phyloP scores from a whole-genome alignment of 495 filamentous ascomycete genomes.

The Trichoderma gamsii region DNA sequence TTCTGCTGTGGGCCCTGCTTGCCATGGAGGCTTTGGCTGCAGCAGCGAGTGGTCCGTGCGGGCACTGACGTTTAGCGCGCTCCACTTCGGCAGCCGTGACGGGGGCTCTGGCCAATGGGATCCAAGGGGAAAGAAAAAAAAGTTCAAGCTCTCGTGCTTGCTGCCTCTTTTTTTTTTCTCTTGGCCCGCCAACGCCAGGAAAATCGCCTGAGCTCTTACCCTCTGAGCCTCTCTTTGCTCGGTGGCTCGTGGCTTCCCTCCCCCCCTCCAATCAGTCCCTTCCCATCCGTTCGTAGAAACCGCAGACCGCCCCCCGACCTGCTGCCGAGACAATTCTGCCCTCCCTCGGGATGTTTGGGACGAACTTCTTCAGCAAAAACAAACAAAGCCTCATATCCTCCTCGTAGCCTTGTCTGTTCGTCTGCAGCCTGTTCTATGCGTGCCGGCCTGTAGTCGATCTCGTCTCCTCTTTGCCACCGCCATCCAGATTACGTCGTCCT shows the following conservation, averaged over 20 bases:
- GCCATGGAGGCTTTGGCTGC: constrained; percentile 8
- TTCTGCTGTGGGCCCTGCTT: constrained; percentile 13
- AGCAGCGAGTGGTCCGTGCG: constrained; percentile 10
- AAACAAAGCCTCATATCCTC: constrained; percentile 2
- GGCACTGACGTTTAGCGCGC: constrained; percentile 15
- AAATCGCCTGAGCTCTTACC: constrained; percentile 18
- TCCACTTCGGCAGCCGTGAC: constrained; percentile 15
- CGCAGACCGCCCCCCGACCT: constrained; percentile 12
- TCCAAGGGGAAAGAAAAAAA: constrained; percentile 28
- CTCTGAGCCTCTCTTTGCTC: constrained; percentile 19
- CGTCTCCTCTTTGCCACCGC: constrained; percentile 1
- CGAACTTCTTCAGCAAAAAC: background rate
- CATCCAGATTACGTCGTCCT: background rate
- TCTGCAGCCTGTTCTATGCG: background rate
- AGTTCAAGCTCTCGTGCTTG: constrained; percentile 21
- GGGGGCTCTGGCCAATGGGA: constrained; percentile 8
- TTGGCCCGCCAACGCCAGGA: constrained; percentile 9
- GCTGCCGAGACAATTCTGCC: constrained; percentile 10
- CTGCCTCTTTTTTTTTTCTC: constrained; percentile 15
- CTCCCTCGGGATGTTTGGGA: constrained; percentile 2
- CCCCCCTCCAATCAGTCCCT: background rate
- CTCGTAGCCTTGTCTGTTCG: background rate
- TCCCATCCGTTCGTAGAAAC: constrained; percentile 11
- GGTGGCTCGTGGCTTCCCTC: too few relatives aligned
- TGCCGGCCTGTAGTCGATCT: constrained; percentile 12